Evolutionary conservation across 2,329 filamentous ascomycete species (phyloP), one percentile per base, ranked within the genome.

Genomic region (Cladosporium sp.): DNA sequence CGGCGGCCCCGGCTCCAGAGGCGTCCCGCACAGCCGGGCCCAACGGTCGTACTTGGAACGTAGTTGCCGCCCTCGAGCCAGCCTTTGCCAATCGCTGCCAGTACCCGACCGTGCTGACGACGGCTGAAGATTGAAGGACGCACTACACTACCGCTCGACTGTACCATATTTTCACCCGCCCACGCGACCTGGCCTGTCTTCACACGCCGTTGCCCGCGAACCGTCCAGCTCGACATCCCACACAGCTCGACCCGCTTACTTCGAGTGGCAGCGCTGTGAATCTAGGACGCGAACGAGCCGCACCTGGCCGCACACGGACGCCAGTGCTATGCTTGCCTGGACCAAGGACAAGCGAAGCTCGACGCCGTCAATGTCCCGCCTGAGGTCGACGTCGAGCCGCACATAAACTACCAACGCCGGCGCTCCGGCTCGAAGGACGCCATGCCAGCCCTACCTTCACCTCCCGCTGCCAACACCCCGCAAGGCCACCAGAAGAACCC

Each of bases 311-410:
- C 46, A 34, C 16, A 38, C 31, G 10, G 18, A 28, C 37, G 40
- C 48, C 48, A 49, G 48, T 50, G 48, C 48, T 50, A 50, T 50
- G 48, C 48, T 50, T 28, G 48, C 40, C 41, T 33, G 33, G 31
- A 11, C n/a, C 33, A 32, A 43, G 16, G 43, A 43, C 18, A 40
- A 43, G 48, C 40, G 43, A 18, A 50, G 40, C 48, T 50, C 48
- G 31, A 43, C 31, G 40, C 48, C 48, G 32, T 35, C 48, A 50
- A 50, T 50, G 48, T 50, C 48, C 48, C 40, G 18, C 32, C 32
- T n/a, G 32, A 43, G 14, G 40, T 43, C 48, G 28, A 35, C 32
- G 48, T 43, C 48, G 48, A 50, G 48, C 48, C 22, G 16, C 16
- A 43, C 40, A 16, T 50, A 18, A 43, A 34, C 19, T 32, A 31